phyloP scores from a whole-genome alignment of 352 stramenopile genomes.

The Pythium rishiriense region DNA sequence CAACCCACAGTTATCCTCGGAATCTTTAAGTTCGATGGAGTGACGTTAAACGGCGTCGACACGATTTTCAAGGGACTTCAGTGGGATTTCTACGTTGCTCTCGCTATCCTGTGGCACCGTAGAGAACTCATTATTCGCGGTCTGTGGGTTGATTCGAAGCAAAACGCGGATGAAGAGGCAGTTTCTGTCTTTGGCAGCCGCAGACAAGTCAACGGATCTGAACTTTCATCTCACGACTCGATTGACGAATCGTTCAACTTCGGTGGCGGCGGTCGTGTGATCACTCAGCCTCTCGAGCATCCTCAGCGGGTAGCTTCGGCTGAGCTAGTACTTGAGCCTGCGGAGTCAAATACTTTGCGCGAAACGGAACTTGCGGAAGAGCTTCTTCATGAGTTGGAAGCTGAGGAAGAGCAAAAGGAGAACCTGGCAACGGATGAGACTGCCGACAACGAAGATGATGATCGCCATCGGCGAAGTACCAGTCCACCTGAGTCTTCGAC shows the following conservation, averaged over 20 bases:
- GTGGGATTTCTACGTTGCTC: constrained; percentile 84
- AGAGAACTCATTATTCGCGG: constrained; percentile 77
- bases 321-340: constrained; percentile 10
- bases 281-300: constrained; percentile 1
- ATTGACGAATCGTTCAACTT: constrained; percentile 72
- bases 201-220: constrained; percentile 42
- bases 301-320: background rate
- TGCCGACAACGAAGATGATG: constrained; percentile 4
- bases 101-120: constrained; percentile 79
- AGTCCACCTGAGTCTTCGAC: constrained; percentile 1
- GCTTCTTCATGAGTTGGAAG: constrained; percentile 29
- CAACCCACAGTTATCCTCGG: constrained; percentile 81
- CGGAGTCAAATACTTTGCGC: background rate
- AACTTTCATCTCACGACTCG: constrained; percentile 69
- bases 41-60: constrained; percentile 36
- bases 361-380: constrained; percentile 25
- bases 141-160: constrained; percentile 57
- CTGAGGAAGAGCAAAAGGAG: constrained; percentile 23
- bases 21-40: constrained; percentile 86
- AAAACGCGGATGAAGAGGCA: constrained; percentile 12
- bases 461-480: constrained; percentile 6
- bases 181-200: constrained; percentile 28
- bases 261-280: constrained; percentile 7
- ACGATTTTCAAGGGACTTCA: constrained; percentile 70
- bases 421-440: constrained; percentile 1